Base-by-base conservation (phyloP, 2,329 filamentous ascomycete genomes). In the Apiospora kogelbergensis region DNA sequence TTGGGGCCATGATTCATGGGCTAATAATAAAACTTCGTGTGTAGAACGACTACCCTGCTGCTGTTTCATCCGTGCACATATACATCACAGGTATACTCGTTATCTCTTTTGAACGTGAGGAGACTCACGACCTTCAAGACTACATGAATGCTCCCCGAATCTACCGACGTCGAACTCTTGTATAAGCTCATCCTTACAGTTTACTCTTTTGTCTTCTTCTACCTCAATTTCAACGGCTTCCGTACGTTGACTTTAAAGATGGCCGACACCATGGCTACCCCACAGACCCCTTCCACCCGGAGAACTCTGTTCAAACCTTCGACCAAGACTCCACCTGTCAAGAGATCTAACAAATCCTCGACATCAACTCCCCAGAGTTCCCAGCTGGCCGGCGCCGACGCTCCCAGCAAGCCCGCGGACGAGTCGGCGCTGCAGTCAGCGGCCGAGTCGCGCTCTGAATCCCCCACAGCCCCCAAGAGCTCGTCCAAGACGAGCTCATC, bases 291-390 rank as follows among this genome's bases (percentile, higher is more conserved):
- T 6, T 40, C 66, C n/a, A 71, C 76, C 33, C 76, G 70, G 70
- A 78, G 78, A 65, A 45, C 63, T 70, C 70, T 79, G 20, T 79
- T 79, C 70, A 78, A 78, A 70, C 72, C 77, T 53, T 75, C 77
- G 24, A 75, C 69, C 42, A 78, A 74, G 70, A 76, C 76, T 1
- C 76, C 76, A 13, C 68, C 74, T n/a, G 72, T 70, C 15, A 77
- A 70, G 65, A 75, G 70, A 26, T 70, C 68, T 42, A 70, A 41
- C 30, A 60, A 60, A 20, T 37, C 53, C 53, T 33, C 53, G 9
- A 37, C 53, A 2, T 37, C 53, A 22, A n/a, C 53, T 37, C 9
- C 53, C 10, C 17, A 60, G 30, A 60, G 17, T 17, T 17, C 48
- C 4, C 48, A 33, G 17, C 13, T 26, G 7, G 3, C 63, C 44